phyloP scores from a whole-genome alignment of 768 basidiomycete species.

The Agaricus blazei region DNA sequence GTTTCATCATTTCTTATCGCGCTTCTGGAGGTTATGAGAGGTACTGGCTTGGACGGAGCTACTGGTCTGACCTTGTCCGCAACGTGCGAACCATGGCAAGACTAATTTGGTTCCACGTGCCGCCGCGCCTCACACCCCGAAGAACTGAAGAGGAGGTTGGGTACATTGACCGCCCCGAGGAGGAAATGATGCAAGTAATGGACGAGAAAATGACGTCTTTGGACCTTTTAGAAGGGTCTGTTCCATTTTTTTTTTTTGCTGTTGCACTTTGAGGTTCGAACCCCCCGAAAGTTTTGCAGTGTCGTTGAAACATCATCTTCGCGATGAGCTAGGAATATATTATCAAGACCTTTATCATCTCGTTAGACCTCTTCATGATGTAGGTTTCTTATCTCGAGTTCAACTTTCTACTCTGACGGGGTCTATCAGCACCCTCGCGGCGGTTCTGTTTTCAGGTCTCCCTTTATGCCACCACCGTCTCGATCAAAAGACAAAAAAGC shows the following conservation, averaged over 20 bases:
- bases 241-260: not conserved
- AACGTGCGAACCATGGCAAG: constrained; percentile 45
- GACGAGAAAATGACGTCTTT: constrained; percentile 56
- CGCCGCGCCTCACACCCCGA: constrained; percentile 39
- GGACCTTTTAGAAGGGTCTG: constrained; percentile 53
- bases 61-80: constrained; percentile 54
- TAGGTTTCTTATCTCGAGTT: constrained; percentile 17
- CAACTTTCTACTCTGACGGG: constrained; percentile 23
- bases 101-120: constrained; percentile 60
- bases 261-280: not conserved
- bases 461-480: constrained; percentile 23
- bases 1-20: constrained; percentile 66
- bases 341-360: constrained; percentile 59
- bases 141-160: constrained; percentile 32
- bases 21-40: constrained; percentile 60
- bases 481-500: constrained; percentile 21
- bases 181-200: constrained; percentile 50
- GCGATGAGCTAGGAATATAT: constrained; percentile 56
- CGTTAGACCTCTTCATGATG: constrained; percentile 51
- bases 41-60: constrained; percentile 54
- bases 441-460: constrained; percentile 17
- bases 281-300: constrained; percentile 39
- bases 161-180: constrained; percentile 22
- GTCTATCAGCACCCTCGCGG: constrained; percentile 21
- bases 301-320: constrained; percentile 57